Evolutionary conservation across 2,329 filamentous ascomycete genomes (phyloP).

Genomic region (Didymella pomorum): DNA sequence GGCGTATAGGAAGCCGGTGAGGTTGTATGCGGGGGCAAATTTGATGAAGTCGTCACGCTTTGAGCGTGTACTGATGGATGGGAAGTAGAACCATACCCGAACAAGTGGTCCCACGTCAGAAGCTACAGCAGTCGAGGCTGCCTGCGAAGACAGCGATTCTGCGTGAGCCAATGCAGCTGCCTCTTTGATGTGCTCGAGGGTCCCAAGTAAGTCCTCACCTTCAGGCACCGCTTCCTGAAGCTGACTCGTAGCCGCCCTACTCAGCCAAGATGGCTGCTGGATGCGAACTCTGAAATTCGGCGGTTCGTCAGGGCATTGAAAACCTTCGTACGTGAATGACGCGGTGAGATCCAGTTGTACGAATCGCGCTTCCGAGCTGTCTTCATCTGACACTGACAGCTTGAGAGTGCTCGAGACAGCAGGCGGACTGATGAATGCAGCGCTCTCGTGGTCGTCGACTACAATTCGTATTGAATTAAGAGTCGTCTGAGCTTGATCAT

Average conservation of each 20-base stretch:
- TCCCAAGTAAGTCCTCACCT: constrained; percentile 29
- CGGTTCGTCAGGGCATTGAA: constrained; percentile 24
- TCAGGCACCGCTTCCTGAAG: constrained; percentile 22
- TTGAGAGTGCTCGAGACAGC: constrained; percentile 23
- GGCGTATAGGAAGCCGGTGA: constrained; percentile 68
- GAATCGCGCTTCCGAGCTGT: neutral
- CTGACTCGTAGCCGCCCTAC: constrained; percentile 27
- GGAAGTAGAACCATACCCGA: constrained; percentile 70
- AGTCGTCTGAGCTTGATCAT: constrained; percentile 9
- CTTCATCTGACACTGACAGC: constrained; percentile 15
- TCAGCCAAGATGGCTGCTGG: constrained; percentile 38
- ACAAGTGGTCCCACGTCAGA: constrained; percentile 45
- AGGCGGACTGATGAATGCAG: constrained; percentile 12
- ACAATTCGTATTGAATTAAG: constrained; percentile 25
- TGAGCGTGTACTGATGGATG: constrained; percentile 65
- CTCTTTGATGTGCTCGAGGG: constrained; percentile 35
- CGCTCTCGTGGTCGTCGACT: neutral
- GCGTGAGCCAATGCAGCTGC: constrained; percentile 14
- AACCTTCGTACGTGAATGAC: constrained; percentile 27
- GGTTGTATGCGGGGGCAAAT: constrained; percentile 60
- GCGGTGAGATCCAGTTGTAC: constrained; percentile 32
- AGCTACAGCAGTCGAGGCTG: neutral
- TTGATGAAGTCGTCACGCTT: constrained; percentile 67
- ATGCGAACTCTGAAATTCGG: constrained; percentile 33
- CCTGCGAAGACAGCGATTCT: constrained; percentile 3